phyloP scores from a whole-genome alignment of 805 yeast genomes.

The Candida saitoana region DNA sequence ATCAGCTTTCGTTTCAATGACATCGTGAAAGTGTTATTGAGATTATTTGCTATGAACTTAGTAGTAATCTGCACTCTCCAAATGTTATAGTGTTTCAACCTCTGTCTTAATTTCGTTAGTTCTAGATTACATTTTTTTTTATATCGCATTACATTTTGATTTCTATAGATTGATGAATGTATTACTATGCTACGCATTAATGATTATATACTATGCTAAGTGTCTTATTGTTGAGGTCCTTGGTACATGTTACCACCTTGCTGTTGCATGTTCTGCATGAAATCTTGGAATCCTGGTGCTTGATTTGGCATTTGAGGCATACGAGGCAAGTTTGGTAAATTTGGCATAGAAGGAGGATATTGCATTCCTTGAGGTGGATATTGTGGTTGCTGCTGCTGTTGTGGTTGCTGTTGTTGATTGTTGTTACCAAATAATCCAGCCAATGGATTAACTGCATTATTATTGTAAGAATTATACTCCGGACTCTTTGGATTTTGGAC shows the following conservation, averaged over 20 bases:
- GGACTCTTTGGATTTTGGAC: constrained; percentile 25
- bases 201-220: background rate
- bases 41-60: too few relatives aligned
- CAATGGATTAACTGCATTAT: constrained; percentile 42
- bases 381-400: constrained; percentile 4
- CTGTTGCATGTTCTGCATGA: constrained; percentile 17
- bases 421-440: constrained; percentile 39
- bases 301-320: constrained; percentile 8
- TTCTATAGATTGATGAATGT: background rate
- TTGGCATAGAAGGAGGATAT: constrained; percentile 5
- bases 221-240: background rate
- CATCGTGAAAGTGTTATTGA: too few relatives aligned
- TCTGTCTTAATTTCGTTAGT: too few relatives aligned
- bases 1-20: background rate
- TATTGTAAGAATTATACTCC: constrained; percentile 30
- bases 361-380: constrained; percentile 8
- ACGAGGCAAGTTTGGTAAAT: constrained; percentile 8
- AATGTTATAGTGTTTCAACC: too few relatives aligned
- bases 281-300: constrained; percentile 13
- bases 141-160: too few relatives aligned
- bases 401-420: constrained; percentile 17
- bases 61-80: too few relatives aligned
- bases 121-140: too few relatives aligned
- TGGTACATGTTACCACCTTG: constrained; percentile 6
- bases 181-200: background rate